These are phyloP conservation scores for Amoeboaphelidium protococcarum DNA, from an alignment of 371 early-diverging fungal genomes.

Conservation along the genomic window DNA sequence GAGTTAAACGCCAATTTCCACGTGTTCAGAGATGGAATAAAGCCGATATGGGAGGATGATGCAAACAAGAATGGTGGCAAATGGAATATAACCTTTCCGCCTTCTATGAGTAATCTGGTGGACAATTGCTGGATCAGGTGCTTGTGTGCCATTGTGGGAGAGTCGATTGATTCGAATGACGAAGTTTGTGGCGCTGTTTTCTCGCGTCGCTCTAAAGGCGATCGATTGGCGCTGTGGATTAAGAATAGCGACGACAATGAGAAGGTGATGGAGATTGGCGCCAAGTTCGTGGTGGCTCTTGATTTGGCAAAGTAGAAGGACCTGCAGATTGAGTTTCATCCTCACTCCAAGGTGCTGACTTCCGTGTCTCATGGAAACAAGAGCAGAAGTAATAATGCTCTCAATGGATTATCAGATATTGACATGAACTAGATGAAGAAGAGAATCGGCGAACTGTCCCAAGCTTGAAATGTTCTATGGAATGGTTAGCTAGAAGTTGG, in stretches of 20 bases:
- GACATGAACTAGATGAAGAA: no score
- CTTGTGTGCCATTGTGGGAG: slow-evolving; percentile 28
- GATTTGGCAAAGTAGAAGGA: no score
- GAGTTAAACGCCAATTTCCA: slow-evolving; percentile 10
- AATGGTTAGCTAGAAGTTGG: no score
- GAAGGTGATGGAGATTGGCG: slow-evolving; percentile 16
- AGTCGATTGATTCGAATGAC: slow-evolving; percentile 18
- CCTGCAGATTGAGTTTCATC: no score
- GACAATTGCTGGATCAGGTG: slow-evolving; percentile 25
- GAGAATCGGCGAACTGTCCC: no score
- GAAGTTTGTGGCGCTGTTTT: slow-evolving; percentile 29
- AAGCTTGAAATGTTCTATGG: no score
- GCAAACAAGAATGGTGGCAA: slow-evolving; percentile 46
- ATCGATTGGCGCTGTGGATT: slow-evolving; percentile 35
- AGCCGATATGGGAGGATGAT: slow-evolving; percentile 54
- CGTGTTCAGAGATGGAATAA: slow-evolving; percentile 36
- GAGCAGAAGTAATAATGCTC: no score
- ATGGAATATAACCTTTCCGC: slow-evolving; percentile 31
- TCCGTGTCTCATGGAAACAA: no score
- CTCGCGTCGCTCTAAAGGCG: slow-evolving; percentile 24
- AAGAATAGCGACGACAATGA: slow-evolving; percentile 14
- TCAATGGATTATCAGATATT: no score
- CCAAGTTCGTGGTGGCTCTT: slow-evolving; percentile 15
- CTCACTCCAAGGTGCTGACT: no score
- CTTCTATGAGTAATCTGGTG: slow-evolving; percentile 21